These are phyloP conservation scores for Solanum habrochaites DNA, from an alignment of 257 asterid genomes.

Conservation along the genomic window DNA sequence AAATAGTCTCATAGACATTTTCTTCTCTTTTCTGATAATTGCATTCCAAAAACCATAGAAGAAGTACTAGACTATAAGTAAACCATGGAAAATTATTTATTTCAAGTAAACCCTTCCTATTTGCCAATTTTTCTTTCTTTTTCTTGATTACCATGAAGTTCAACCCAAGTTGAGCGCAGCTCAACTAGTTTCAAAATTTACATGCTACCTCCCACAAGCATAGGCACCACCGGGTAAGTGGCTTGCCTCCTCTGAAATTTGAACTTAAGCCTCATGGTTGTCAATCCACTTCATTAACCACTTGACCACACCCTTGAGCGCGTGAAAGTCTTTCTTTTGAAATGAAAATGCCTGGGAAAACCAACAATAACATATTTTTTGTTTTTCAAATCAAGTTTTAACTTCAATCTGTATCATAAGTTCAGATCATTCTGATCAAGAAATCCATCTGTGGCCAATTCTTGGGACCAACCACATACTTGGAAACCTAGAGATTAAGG, in stretches of 20 bases:
- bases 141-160: no score
- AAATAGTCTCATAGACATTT: no score
- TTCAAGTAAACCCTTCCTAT: no score
- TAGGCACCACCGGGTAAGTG: not conserved
- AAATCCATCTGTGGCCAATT: not conserved
- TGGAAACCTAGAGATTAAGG: not conserved
- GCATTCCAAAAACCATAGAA: no score
- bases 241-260: not conserved
- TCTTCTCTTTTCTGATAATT: no score
- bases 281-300: not conserved
- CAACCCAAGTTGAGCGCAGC: no score
- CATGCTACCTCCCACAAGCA: no score
- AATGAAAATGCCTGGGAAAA: not conserved
- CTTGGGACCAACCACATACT: not conserved
- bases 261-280: not conserved
- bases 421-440: not conserved
- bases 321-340: not conserved
- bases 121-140: no score
- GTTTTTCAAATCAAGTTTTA: not conserved
- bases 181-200: no score
- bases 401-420: not conserved
- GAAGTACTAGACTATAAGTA: no score
- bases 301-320: not conserved
- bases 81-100: no score
- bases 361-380: not conserved